These are phyloP conservation scores for Metschnikowia dekortorum DNA, from an alignment of 805 yeast genomes.

Conservation along the genomic window DNA sequence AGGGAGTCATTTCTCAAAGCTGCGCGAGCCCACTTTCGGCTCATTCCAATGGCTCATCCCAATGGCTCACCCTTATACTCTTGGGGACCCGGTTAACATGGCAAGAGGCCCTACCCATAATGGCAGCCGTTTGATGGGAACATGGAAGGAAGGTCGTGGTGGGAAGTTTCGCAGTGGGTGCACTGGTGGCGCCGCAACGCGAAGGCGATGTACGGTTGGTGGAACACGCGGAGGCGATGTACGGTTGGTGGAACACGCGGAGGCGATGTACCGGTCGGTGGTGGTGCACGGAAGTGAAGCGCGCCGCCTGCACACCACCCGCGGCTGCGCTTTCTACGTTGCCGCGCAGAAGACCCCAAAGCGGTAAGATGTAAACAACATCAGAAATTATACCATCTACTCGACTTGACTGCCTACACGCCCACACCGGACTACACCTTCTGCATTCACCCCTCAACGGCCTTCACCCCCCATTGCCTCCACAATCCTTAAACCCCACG, in stretches of 20 bases:
- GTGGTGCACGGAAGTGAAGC: neutral
- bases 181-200: no score
- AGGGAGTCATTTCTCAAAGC: no score
- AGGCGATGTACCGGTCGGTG: neutral
- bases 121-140: no score
- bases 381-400: neutral
- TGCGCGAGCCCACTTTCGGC: no score
- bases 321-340: neutral
- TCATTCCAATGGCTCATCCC: no score
- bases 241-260: neutral
- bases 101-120: no score
- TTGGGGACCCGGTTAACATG: no score
- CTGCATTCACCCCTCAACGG: neutral
- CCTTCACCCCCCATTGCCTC: neutral
- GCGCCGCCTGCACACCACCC: neutral
- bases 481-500: no score
- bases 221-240: neutral
- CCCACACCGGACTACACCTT: neutral
- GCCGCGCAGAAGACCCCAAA: constrained; percentile 2
- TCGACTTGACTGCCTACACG: neutral
- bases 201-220: neutral
- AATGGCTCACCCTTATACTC: no score
- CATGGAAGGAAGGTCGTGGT: no score
- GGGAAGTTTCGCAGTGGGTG: no score
- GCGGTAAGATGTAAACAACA: neutral